Conservation (phyloP, 2,329 filamentous ascomycete genomes). For the Neopestalotiopsis rosae region DNA sequence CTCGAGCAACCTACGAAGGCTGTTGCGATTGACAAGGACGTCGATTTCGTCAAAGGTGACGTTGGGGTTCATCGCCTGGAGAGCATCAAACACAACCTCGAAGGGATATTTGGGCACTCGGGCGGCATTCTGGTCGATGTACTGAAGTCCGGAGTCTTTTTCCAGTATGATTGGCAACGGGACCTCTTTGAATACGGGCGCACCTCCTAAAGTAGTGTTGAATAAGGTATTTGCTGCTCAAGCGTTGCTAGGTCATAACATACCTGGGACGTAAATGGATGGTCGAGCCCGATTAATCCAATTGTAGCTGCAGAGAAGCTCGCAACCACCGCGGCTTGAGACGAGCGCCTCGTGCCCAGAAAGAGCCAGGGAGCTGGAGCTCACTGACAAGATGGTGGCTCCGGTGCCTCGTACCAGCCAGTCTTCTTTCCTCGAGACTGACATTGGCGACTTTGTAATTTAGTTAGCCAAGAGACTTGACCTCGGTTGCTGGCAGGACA, state of each 20-base stretch:
- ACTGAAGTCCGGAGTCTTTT: conserved; percentile 5
- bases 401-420: conserved; percentile 4
- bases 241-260: neutral
- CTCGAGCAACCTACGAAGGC: conserved; percentile 30
- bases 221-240: conserved; percentile 8
- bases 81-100: conserved; percentile 35
- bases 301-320: conserved; percentile 24
- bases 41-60: conserved; percentile 34
- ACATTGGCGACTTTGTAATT: neutral
- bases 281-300: conserved; percentile 9
- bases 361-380: neutral
- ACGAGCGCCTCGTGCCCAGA: neutral
- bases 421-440: neutral
- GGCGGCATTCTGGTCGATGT: conserved; percentile 24
- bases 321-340: conserved; percentile 13
- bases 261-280: neutral
- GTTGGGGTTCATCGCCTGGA: conserved; percentile 27
- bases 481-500: neutral
- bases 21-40: conserved; percentile 34
- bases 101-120: conserved; percentile 29
- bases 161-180: conserved; percentile 18
- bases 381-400: neutral
- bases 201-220: conserved; percentile 11
- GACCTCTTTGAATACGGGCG: conserved; percentile 18
- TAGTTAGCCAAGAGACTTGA: neutral